Evolutionary conservation across 1,284 basidiomycete species (phyloP).

Genomic region (Sanguinoderma infundibulare): DNA sequence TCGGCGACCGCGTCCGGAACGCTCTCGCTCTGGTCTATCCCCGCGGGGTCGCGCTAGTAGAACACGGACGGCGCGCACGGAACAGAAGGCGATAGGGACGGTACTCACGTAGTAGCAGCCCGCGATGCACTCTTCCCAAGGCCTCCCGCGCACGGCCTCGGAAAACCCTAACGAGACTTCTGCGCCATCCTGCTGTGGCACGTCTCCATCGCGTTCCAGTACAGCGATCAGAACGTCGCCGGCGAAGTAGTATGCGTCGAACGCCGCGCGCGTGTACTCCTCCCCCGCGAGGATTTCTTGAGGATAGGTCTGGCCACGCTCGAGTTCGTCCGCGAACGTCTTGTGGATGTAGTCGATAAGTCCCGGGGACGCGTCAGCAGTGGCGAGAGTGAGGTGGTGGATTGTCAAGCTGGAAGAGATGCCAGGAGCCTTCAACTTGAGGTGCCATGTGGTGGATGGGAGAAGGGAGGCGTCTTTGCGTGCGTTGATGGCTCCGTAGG

Average conservation of each 20-base stretch:
- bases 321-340: slow-evolving; percentile 77
- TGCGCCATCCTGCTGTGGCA: slow-evolving; percentile 31
- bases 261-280: slow-evolving; percentile 56
- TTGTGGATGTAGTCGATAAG: slow-evolving; percentile 65
- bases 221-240: slow-evolving; percentile 80
- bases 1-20: slow-evolving; percentile 10
- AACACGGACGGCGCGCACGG: not conserved
- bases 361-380: slow-evolving; percentile 47
- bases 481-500: slow-evolving; percentile 35
- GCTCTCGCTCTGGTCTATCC: not conserved
- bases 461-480: slow-evolving; percentile 18
- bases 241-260: slow-evolving; percentile 77
- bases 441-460: slow-evolving; percentile 34
- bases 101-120: slow-evolving; percentile 83
- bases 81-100: not conserved
- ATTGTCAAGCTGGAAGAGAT: slow-evolving; percentile 45
- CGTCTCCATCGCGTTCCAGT: slow-evolving; percentile 30
- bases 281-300: slow-evolving; percentile 58
- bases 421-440: slow-evolving; percentile 11
- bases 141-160: slow-evolving; percentile 48
- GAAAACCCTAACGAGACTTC: slow-evolving; percentile 45
- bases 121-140: slow-evolving; percentile 73
- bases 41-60: not conserved
- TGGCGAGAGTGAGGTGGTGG: slow-evolving; percentile 65
- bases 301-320: slow-evolving; percentile 82